Base-by-base conservation (phyloP, 805 yeast species). In the Blastobotrys peoriensis region DNA sequence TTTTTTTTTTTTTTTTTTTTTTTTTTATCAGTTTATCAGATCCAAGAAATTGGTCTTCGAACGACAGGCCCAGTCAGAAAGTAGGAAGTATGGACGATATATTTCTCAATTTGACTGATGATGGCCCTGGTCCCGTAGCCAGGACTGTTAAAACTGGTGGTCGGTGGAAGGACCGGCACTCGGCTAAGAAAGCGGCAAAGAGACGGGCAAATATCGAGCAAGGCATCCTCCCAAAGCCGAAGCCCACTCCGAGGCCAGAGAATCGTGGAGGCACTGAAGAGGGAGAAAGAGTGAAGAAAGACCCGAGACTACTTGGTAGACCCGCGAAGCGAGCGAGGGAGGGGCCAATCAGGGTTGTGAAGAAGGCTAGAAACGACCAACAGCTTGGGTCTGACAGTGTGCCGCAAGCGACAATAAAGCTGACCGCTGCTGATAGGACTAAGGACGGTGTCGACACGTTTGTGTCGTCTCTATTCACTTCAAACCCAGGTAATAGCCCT, bases 381-480 rank as follows among this genome's bases (percentile, higher is more conserved):
- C 13, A 8, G 13, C 10, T 13, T 8, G 30, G 30, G 10, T 8
- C 30, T 8, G 10, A 8, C 13, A 13, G 30, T 8, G 8, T 13
- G 13, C 8, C 10, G 13, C 30, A 8, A 8, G 10, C 10, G 30
- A 8, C 10, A 8, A 8, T 25, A 13, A 41, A 33, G 34, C 28
- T 33, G 16, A 33, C 25, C 36, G 19, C 9, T 5, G 44, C 8
- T 8, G 41, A 42, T 19, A 33, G 35, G 10, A 17, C 40, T 22
- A 43, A 41, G 15, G 40, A 17, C 74, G 55, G 44, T 58, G 70
- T 33, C 68, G 74, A 75, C 51, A 79, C 91, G 5, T 79, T 81
- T 54, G 87, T 91, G 2, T 86, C 97, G 0, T 91, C 97, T 1
- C 67, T 91, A 42, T 91, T 91, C 70, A 75, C 89, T 0, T 76